These are phyloP conservation scores for Conoideocrella luteorostrata DNA, from an alignment of 2,329 filamentous ascomycete genomes.

Conservation along the genomic window DNA sequence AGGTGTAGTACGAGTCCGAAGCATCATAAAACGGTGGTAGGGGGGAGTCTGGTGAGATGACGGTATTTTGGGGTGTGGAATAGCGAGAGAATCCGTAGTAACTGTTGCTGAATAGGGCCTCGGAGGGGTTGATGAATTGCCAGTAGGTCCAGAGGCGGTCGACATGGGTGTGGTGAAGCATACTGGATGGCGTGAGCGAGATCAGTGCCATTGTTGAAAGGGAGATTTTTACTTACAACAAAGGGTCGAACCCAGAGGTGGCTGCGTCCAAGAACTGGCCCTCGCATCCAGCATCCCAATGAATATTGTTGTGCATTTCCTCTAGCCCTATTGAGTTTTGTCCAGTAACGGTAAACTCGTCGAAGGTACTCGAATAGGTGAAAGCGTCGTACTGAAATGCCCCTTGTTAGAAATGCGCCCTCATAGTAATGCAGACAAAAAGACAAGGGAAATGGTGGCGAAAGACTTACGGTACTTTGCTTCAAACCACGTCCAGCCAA, in stretches of 20 bases:
- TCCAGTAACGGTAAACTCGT: constrained; percentile 27
- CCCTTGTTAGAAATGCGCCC: constrained; percentile 9
- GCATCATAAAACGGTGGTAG: constrained; percentile 44
- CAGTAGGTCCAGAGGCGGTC: constrained; percentile 58
- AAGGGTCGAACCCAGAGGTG: constrained; percentile 38
- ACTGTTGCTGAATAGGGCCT: constrained; percentile 27
- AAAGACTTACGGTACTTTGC: constrained; percentile 32
- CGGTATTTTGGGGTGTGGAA: constrained; percentile 31
- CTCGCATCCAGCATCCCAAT: constrained; percentile 34
- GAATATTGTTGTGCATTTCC: constrained; percentile 35
- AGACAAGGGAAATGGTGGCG: not conserved
- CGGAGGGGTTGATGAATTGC: constrained; percentile 35
- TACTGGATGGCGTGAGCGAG: constrained; percentile 17
- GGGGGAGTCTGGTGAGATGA: constrained; percentile 36
- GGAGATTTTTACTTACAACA: constrained; percentile 29
- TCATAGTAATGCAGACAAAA: not conserved
- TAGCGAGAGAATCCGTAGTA: constrained; percentile 31
- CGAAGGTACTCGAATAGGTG: constrained; percentile 28
- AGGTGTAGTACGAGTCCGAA: constrained; percentile 36
- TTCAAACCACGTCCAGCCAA: constrained; percentile 29
- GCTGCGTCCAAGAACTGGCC: constrained; percentile 32
- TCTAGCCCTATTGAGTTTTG: constrained; percentile 34
- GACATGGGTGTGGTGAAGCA: constrained; percentile 50
- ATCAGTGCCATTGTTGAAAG: not conserved
- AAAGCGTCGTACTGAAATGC: constrained; percentile 34